phyloP scores from a whole-genome alignment of 2,329 filamentous ascomycete genomes.

The Coniochaeta sp. region DNA sequence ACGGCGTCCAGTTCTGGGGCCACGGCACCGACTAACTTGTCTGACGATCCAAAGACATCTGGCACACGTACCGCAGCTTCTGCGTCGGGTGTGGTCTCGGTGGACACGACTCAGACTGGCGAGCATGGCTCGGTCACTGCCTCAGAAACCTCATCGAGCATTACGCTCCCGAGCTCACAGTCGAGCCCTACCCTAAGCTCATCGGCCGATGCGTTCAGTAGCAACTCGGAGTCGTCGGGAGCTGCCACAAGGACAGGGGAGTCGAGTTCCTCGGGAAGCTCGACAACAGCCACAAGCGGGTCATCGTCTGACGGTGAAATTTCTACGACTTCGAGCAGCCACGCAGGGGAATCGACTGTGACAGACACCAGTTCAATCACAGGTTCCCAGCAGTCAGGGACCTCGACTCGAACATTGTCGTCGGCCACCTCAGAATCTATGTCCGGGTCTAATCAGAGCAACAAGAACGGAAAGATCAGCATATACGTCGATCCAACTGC shows the following conservation, averaged over 20 bases:
- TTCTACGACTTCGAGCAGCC: not conserved
- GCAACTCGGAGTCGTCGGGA: not conserved
- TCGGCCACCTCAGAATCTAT: not conserved
- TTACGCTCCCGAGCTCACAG: not conserved
- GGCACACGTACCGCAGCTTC: not conserved
- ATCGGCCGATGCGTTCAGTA: not conserved
- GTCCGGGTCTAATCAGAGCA: not conserved
- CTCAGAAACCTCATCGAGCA: not conserved
- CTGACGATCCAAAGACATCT: not conserved
- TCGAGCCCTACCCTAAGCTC: not conserved
- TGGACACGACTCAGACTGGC: not conserved
- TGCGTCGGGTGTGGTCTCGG: not conserved
- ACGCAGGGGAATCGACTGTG: not conserved
- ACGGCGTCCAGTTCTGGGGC: not conserved
- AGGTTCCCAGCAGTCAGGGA: not conserved
- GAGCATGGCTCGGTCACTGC: not conserved
- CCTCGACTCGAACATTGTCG: not conserved
- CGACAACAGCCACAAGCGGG: not conserved
- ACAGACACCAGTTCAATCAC: not conserved
- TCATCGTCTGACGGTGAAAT: not conserved
- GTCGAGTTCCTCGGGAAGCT: not conserved
- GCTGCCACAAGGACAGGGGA: not conserved
- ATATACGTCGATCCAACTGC: not conserved
- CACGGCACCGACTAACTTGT: not conserved
- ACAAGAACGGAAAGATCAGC: not conserved